A percentile compares a stretch with the other conserved stretches of the same genome.
Evolutionary conservation across 2,329 filamentous ascomycete species (phyloP).

Genomic region (Cladophialophora exuberans): DNA sequence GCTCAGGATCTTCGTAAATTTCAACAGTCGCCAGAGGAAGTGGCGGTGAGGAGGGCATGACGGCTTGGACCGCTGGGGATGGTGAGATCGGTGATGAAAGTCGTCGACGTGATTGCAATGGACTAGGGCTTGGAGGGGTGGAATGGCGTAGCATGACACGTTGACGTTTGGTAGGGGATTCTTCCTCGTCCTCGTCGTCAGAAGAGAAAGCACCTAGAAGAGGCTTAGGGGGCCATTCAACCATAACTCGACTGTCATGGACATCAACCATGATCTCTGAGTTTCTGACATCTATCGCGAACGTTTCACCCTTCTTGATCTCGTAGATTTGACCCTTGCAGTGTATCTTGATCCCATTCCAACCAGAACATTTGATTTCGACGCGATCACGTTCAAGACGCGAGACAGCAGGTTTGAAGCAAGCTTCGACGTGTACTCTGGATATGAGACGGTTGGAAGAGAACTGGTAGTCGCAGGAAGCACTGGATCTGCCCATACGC

Average conservation of each 20-base stretch:
- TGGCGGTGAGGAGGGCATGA: slow-evolving; percentile 47
- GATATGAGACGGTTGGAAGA: slow-evolving; percentile 91
- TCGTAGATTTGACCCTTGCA: slow-evolving; percentile 88
- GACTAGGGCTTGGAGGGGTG: slow-evolving; percentile 45
- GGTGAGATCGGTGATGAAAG: slow-evolving; percentile 80
- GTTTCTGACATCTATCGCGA: slow-evolving; percentile 84
- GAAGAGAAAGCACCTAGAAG: slow-evolving; percentile 33
- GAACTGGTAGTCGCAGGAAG: slow-evolving; percentile 92
- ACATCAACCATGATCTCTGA: slow-evolving; percentile 95
- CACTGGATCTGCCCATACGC: slow-evolving; percentile 89
- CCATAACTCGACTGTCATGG: slow-evolving; percentile 84
- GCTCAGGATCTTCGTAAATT: slow-evolving; percentile 71
- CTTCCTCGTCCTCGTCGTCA: slow-evolving; percentile 54
- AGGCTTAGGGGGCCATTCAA: slow-evolving; percentile 76
- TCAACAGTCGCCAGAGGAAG: slow-evolving; percentile 40
- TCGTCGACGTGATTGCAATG: slow-evolving; percentile 62
- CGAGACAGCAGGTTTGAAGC: slow-evolving; percentile 72
- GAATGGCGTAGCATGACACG: slow-evolving; percentile 32
- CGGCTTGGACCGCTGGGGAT: slow-evolving; percentile 57
- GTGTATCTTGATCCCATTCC: slow-evolving; percentile 93
- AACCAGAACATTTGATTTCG: slow-evolving; percentile 88
- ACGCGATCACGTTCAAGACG: slow-evolving; percentile 75
- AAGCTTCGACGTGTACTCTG: slow-evolving; percentile 86
- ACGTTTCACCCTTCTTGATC: slow-evolving; percentile 82
- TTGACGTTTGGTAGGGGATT: slow-evolving; percentile 51